Evolutionary conservation across 2,329 filamentous ascomycete genomes (phyloP).

Genomic region (Xylaria sp.): DNA sequence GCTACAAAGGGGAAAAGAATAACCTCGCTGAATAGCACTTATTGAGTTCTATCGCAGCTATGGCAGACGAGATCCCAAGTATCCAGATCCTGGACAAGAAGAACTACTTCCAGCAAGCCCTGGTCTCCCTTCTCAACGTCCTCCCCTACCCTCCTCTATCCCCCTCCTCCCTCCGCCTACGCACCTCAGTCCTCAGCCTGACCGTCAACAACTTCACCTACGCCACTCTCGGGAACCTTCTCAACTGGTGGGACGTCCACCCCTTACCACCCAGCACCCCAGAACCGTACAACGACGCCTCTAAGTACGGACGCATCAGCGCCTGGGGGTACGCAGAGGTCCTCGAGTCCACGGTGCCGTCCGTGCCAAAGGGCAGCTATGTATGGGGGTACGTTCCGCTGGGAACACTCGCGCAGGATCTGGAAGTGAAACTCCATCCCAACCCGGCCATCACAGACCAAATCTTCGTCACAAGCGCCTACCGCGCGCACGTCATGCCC

Average conservation of each 20-base stretch:
- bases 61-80: conserved; percentile 45
- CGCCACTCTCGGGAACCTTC: conserved; percentile 46
- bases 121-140: conserved; percentile 44
- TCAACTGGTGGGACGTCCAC: conserved; percentile 58
- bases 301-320: conserved; percentile 58
- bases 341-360: conserved; percentile 53
- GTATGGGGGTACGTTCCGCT: conserved; percentile 60
- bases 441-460: conserved; percentile 44
- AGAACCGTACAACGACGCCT: conserved; percentile 51
- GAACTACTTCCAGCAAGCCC: conserved; percentile 47
- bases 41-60: conserved; percentile 26
- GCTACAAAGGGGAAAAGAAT: not conserved
- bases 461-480: conserved; percentile 52
- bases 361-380: conserved; percentile 50
- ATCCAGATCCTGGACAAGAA: conserved; percentile 50
- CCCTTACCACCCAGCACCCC: conserved; percentile 53
- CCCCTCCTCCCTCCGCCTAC: conserved; percentile 48
- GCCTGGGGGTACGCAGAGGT: conserved; percentile 62
- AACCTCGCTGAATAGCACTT: not conserved
- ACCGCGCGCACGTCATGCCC: conserved; percentile 53
- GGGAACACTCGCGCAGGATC: conserved; percentile 52
- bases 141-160: conserved; percentile 44
- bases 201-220: conserved; percentile 53
- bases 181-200: conserved; percentile 47
- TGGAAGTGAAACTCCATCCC: conserved; percentile 49